Percentiles rank a stretch among this genome's conserved stretches.
phyloP scores from a whole-genome alignment of 345 rosid genomes.

The Turritis glabra region DNA sequence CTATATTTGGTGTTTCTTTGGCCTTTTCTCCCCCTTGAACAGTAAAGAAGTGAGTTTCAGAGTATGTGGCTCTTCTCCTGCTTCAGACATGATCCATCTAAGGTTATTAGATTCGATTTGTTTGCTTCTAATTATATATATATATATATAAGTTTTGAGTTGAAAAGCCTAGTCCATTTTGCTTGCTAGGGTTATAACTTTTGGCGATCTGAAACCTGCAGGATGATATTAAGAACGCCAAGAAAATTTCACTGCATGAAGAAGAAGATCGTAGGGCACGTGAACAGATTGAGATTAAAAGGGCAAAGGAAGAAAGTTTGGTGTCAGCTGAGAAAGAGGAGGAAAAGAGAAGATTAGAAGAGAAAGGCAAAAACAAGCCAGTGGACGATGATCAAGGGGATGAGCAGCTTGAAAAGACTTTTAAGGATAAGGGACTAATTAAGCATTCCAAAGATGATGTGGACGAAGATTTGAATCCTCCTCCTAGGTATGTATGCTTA shows the following conservation, averaged over 20 bases:
- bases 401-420: neutral
- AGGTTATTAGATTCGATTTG: neutral
- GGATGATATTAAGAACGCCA: conserved; percentile 9
- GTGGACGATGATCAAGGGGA: conserved; percentile 45
- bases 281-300: neutral
- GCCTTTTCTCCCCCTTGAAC: neutral
- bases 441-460: conserved; percentile 9
- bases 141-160: neutral
- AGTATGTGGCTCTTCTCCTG: conserved; percentile 18
- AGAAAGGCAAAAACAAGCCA: conserved; percentile 33
- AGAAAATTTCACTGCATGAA: neutral
- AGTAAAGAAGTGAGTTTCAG: neutral
- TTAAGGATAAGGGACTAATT: neutral
- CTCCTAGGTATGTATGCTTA: conserved; percentile 24
- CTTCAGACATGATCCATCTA: conserved; percentile 20
- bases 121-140: neutral
- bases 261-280: conserved; percentile 4
- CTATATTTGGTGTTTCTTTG: neutral
- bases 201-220: conserved; percentile 20
- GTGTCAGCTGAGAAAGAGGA: neutral
- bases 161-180: neutral
- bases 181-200: neutral
- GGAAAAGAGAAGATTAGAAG: neutral
- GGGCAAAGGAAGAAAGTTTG: neutral
- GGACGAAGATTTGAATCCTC: conserved; percentile 2